These are phyloP conservation scores for Ophiostoma himal-ulmi DNA, from an alignment of 2,329 filamentous ascomycete species.

Conservation along the genomic window DNA sequence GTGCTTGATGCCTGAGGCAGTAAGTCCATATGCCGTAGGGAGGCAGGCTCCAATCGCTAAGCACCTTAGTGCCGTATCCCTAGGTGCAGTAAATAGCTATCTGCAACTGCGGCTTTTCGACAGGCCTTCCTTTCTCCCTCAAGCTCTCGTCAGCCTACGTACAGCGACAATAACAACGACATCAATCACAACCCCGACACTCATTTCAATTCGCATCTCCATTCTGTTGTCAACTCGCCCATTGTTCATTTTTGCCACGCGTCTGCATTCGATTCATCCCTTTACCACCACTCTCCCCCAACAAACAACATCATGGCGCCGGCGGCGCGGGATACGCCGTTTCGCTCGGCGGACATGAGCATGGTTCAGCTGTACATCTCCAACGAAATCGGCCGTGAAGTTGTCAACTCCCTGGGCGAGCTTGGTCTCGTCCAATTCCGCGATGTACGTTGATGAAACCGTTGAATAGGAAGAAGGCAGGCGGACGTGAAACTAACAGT, in stretches of 20 bases:
- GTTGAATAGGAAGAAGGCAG: not conserved
- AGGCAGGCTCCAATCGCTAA: slow-evolving; percentile 22
- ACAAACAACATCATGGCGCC: slow-evolving; percentile 50
- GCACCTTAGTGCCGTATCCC: slow-evolving; percentile 8
- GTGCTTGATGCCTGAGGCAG: slow-evolving; percentile 25
- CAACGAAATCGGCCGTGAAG: slow-evolving; percentile 97
- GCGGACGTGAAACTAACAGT: slow-evolving; percentile 21
- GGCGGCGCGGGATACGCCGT: slow-evolving; percentile 78
- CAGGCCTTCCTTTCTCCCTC: slow-evolving; percentile 5
- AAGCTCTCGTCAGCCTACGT: slow-evolving; percentile 22
- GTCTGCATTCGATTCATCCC: not conserved
- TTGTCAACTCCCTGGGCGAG: slow-evolving; percentile 93
- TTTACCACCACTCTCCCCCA: not conserved
- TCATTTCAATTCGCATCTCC: slow-evolving; percentile 14
- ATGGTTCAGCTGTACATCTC: slow-evolving; percentile 99
- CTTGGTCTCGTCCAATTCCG: slow-evolving; percentile 94
- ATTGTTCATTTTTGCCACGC: not conserved
- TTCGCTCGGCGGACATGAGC: slow-evolving; percentile 99
- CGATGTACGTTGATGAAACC: slow-evolving; percentile 60
- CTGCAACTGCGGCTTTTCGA: slow-evolving; percentile 21
- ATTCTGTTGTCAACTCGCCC: not conserved
- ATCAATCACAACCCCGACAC: slow-evolving; percentile 4
- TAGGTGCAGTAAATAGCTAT: slow-evolving; percentile 19
- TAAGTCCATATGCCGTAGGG: slow-evolving; percentile 24
- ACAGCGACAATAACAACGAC: slow-evolving; percentile 16